Evolutionary conservation across 768 basidiomycete genomes (phyloP).

Genomic region (Leucocoprinus leucothites): DNA sequence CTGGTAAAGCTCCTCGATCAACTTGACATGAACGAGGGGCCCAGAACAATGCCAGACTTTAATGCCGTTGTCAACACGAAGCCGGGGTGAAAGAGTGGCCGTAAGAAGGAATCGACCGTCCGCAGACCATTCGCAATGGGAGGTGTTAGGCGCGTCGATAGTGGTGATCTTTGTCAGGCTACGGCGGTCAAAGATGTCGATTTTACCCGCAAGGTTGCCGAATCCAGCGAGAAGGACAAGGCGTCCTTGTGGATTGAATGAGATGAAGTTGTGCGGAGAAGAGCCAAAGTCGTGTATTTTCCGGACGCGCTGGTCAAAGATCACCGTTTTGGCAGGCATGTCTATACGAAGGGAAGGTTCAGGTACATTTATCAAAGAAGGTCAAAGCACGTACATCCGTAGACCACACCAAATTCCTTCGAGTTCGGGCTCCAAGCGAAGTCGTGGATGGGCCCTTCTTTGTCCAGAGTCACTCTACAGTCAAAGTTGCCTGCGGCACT

Average conservation of each 20-base stretch:
- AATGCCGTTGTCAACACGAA: conserved; percentile 96
- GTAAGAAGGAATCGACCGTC: conserved; percentile 92
- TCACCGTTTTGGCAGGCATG: conserved; percentile 92
- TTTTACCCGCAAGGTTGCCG: conserved; percentile 93
- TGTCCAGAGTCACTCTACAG: conserved; percentile 83
- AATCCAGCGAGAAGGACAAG: conserved; percentile 91
- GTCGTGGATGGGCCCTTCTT: conserved; percentile 97
- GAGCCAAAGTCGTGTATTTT: conserved; percentile 88
- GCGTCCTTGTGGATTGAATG: conserved; percentile 92
- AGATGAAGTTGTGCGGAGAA: conserved; percentile 86
- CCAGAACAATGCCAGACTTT: conserved; percentile 96
- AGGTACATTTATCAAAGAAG: conserved; percentile 1
- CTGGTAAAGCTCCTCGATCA: conserved; percentile 88
- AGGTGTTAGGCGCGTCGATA: conserved; percentile 91
- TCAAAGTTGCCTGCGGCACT: conserved; percentile 93
- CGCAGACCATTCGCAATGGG: conserved; percentile 93
- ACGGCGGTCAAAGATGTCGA: conserved; percentile 89
- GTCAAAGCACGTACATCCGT: conserved; percentile 73
- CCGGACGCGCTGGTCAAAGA: conserved; percentile 90
- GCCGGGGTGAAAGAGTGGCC: conserved; percentile 90
- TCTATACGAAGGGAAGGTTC: conserved; percentile 41
- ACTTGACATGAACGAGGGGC: conserved; percentile 79
- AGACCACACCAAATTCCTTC: conserved; percentile 94
- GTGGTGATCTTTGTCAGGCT: conserved; percentile 73
- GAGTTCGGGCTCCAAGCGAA: conserved; percentile 95